Conservation (phyloP, 495 filamentous ascomycete species). For the Mytilinidion resinicola region DNA sequence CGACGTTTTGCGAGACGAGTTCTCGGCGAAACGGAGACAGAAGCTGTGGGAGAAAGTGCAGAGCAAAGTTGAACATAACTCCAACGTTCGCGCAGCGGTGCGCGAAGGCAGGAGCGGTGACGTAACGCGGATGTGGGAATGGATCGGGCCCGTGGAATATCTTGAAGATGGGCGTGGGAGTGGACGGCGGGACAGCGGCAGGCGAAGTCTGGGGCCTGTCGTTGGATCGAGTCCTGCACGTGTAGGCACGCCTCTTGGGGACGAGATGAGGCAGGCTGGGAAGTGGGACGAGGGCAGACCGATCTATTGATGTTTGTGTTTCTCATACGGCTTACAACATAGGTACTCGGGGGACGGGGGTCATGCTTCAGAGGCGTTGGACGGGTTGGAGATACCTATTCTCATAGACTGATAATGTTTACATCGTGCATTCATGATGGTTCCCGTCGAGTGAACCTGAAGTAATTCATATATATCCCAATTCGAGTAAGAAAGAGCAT, state of each 20-base stretch:
- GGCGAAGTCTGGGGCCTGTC: constrained; percentile 37
- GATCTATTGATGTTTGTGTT: constrained; percentile 22
- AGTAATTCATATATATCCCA: too few relatives aligned
- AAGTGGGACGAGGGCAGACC: constrained; percentile 30
- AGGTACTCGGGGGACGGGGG: neutral
- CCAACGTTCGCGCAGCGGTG: constrained; percentile 81
- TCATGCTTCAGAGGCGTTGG: too few relatives aligned
- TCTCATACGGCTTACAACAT: too few relatives aligned
- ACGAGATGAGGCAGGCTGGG: constrained; percentile 8
- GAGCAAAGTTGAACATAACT: constrained; percentile 81
- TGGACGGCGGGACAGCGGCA: constrained; percentile 44
- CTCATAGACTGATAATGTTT: neutral
- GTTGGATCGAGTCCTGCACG: constrained; percentile 15
- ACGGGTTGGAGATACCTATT: too few relatives aligned
- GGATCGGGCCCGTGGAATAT: constrained; percentile 64
- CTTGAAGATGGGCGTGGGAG: constrained; percentile 34
- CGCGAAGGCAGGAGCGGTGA: constrained; percentile 80
- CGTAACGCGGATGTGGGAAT: constrained; percentile 87
- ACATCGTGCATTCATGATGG: neutral
- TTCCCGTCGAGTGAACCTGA: too few relatives aligned
- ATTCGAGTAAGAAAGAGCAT: too few relatives aligned
- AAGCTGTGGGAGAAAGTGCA: constrained; percentile 75
- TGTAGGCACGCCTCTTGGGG: neutral
- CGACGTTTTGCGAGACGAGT: constrained; percentile 78
- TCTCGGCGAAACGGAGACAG: constrained; percentile 64